Conservation (phyloP, 2,329 filamentous ascomycete genomes). For the Fusarium mundagurra region DNA sequence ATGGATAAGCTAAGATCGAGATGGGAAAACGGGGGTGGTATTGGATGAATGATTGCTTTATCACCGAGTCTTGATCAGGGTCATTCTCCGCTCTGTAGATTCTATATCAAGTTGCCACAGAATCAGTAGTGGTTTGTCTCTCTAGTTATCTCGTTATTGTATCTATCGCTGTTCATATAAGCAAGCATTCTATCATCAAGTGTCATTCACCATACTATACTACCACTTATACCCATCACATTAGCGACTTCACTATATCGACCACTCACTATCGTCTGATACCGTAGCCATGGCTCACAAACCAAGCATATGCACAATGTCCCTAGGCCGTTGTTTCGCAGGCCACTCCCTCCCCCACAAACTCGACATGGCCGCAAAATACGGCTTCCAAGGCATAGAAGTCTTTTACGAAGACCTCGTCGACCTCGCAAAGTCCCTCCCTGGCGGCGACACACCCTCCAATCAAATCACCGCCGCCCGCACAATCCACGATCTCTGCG, state of each 20-base stretch:
- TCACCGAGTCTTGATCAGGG: slow-evolving; percentile 1
- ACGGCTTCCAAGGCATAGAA: slow-evolving; percentile 76
- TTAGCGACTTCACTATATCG: not conserved
- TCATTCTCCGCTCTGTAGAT: slow-evolving; percentile 9
- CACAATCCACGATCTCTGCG: slow-evolving; percentile 66
- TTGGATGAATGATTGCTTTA: slow-evolving; percentile 19
- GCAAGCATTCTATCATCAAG: not conserved
- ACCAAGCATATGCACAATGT: slow-evolving; percentile 80
- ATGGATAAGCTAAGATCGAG: not conserved
- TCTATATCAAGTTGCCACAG: slow-evolving; percentile 25
- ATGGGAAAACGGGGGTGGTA: not conserved
- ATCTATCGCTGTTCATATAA: not conserved
- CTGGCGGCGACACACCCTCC: slow-evolving; percentile 50
- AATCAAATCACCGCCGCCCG: slow-evolving; percentile 67
- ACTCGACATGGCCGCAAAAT: slow-evolving; percentile 71
- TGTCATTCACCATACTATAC: not conserved
- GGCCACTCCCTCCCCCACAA: slow-evolving; percentile 75
- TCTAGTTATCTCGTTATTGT: not conserved
- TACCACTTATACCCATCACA: not conserved
- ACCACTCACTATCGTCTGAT: accelerated
- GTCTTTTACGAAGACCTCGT: slow-evolving; percentile 82
- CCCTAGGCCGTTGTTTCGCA: slow-evolving; percentile 74
- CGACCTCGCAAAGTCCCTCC: slow-evolving; percentile 62
- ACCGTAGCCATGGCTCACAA: slow-evolving; percentile 59
- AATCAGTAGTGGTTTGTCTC: slow-evolving; percentile 2